Evolutionary conservation across 176 grass and related monocot genomes (phyloP).

Genomic region (Cocos nucifera): DNA sequence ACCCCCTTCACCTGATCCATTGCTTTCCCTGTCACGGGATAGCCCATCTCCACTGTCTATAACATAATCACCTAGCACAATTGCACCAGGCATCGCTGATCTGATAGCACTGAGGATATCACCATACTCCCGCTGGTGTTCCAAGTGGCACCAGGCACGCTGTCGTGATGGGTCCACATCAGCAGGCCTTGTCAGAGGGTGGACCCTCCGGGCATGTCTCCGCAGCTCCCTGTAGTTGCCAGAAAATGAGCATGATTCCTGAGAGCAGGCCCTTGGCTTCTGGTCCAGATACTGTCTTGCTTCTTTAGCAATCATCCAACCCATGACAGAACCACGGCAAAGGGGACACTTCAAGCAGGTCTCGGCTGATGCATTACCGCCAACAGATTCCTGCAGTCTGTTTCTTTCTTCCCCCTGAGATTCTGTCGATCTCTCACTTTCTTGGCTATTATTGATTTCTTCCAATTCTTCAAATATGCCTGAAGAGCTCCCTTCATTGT

Average conservation of each 20-base stretch:
- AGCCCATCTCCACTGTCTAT: conserved; percentile 45
- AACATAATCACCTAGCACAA: conserved; percentile 70
- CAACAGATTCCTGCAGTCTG: conserved; percentile 22
- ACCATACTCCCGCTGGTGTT: conserved; percentile 64
- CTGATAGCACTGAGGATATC: conserved; percentile 77
- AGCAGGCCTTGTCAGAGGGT: conserved; percentile 55
- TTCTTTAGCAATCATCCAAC: conserved; percentile 58
- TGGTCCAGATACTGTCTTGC: conserved; percentile 59
- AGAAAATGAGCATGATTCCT: conserved; percentile 52
- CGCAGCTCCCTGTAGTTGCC: conserved; percentile 63
- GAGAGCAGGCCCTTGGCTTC: conserved; percentile 54
- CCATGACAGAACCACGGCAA: conserved; percentile 47
- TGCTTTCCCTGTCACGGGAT: conserved; percentile 27
- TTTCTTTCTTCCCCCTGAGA: conserved; percentile 25
- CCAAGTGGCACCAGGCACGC: conserved; percentile 50
- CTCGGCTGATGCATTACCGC: conserved; percentile 5
- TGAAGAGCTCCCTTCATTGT: conserved; percentile 11
- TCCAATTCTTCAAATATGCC: conserved; percentile 11
- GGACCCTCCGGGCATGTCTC: conserved; percentile 58
- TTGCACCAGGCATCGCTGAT: conserved; percentile 60
- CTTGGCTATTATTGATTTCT: conserved; percentile 28
- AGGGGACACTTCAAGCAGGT: conserved; percentile 54
- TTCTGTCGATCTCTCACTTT: conserved; percentile 20
- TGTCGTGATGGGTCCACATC: conserved; percentile 61
- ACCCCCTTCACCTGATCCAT: conserved; percentile 34